Conservation (phyloP, 1,284 basidiomycete species). For the Athelia psychrophila region DNA sequence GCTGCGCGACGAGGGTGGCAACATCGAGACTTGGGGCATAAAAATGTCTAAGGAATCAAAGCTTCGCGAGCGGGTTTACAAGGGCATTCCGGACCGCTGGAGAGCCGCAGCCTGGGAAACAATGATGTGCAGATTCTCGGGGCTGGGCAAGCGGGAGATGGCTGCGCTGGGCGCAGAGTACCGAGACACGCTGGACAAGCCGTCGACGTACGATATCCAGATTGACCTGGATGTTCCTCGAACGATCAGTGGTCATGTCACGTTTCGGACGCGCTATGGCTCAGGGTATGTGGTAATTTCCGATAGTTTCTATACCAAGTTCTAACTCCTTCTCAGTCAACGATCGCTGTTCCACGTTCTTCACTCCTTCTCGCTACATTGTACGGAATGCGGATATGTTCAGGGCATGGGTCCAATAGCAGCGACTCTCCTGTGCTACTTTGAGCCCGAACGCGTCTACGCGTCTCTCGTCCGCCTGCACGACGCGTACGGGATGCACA, state of each 20-base stretch:
- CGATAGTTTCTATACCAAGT: conserved; percentile 4
- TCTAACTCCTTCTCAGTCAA: conserved; percentile 54
- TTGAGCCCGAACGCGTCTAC: conserved; percentile 87
- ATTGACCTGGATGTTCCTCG: conserved; percentile 98
- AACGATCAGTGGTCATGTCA: conserved; percentile 92
- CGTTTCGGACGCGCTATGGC: conserved; percentile 96
- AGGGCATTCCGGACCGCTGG: conserved; percentile 97
- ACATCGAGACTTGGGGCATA: conserved; percentile 74
- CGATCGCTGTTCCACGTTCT: conserved; percentile 93
- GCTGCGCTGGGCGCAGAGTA: conserved; percentile 53
- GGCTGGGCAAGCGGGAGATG: conserved; percentile 40
- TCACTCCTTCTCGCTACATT: conserved; percentile 87
- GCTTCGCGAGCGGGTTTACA: conserved; percentile 79
- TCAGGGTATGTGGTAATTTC: conserved; percentile 64
- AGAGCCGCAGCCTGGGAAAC: conserved; percentile 90
- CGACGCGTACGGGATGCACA: conserved; percentile 86
- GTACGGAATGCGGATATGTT: conserved; percentile 91
- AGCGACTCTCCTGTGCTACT: conserved; percentile 92
- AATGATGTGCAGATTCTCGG: conserved; percentile 54
- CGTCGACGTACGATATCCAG: conserved; percentile 91
- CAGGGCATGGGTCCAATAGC: conserved; percentile 99
- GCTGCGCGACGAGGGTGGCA: conserved; percentile 71
- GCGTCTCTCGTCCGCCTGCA: conserved; percentile 83
- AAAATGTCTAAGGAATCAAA: conserved; percentile 60
- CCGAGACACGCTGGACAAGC: conserved; percentile 64